Base-by-base conservation (phyloP, 2,329 filamentous ascomycete species). In the Lecanoromycetidae sp. region DNA sequence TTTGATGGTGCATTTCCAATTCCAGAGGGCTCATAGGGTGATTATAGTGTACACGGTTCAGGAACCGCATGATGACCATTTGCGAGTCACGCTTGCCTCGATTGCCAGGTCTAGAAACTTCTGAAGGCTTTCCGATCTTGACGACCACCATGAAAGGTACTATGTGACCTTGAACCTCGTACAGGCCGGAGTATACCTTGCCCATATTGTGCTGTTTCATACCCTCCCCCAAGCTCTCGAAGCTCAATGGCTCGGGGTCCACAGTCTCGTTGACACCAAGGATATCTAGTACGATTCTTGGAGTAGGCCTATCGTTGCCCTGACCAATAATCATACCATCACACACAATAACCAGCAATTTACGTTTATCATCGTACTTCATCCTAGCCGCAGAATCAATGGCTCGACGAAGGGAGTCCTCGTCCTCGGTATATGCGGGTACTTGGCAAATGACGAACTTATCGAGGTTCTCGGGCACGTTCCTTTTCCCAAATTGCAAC, bases 301-400 rank as follows among this genome's bases (percentile, higher is more conserved):
- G 91, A 0, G 91, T 98, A 5, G 91, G 87, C 52, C 87, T 79
- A 63, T 98, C 91, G 66, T 98, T 98, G 60, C 91, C 91, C 68
- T 95, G 88, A 59, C 91, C 91, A 55, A 98, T 93, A 71, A 98
- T 98, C 90, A 98, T 96, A 67, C 91, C 91, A 60, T 98, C 91
- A 60, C 91, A 98, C 54, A 98, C 74, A 52, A 98, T 75, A 55
- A 94, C 79, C 22, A 98, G 72, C 10, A 98, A 75, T 71, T 98
- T 98, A 60, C 91, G 86, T 71, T 98, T 98, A 63, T 98, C 90
- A 59, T 98, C 91, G 61, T 98, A 98, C 56, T 80, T 81, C 87
- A 95, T 95, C 52, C 87, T 77, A 23, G 91, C 88, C 50, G 87
- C 84, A 0, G 91, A 98, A 63, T 98, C 91, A 57, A 98, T 94